Conservation (phyloP, 2,329 filamentous ascomycete species). For the Pyricularia pennisetigena region DNA sequence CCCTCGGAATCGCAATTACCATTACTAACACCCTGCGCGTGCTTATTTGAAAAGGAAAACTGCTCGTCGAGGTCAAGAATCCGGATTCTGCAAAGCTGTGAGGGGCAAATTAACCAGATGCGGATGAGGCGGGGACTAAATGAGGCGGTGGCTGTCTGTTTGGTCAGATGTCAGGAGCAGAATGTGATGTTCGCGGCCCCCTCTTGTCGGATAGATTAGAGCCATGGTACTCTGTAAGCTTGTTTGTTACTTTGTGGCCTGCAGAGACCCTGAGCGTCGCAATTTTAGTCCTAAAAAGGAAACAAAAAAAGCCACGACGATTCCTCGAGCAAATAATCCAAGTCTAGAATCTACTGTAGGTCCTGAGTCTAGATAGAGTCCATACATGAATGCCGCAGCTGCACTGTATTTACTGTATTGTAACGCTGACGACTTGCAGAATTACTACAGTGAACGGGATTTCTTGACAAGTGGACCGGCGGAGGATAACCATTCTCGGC, state of each 20-base stretch:
- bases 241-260: not conserved
- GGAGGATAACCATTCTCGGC: not conserved
- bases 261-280: not conserved
- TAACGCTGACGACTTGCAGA: not conserved
- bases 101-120: not conserved
- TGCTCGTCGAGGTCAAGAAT: conserved; percentile 15
- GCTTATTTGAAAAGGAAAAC: conserved; percentile 9
- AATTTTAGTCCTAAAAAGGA: not conserved
- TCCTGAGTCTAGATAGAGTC: too few relatives aligned
- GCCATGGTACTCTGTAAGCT: not conserved
- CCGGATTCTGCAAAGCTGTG: conserved; percentile 11
- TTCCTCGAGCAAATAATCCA: not conserved
- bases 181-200: not conserved
- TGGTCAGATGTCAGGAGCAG: not conserved
- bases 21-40: not conserved
- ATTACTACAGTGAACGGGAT: not conserved
- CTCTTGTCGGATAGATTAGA: not conserved
- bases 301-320: not conserved
- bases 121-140: not conserved
- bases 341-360: too few relatives aligned
- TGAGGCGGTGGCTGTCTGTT: not conserved
- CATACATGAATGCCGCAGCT: too few relatives aligned
- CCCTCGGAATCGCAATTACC: not conserved
- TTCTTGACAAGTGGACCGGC: not conserved
- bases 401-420: not conserved